Percentiles rank a stretch among this genome's conserved stretches.
These are phyloP conservation scores for Aspergillus tubingensis DNA, from an alignment of 2,329 filamentous ascomycete genomes.

Conservation along the genomic window DNA sequence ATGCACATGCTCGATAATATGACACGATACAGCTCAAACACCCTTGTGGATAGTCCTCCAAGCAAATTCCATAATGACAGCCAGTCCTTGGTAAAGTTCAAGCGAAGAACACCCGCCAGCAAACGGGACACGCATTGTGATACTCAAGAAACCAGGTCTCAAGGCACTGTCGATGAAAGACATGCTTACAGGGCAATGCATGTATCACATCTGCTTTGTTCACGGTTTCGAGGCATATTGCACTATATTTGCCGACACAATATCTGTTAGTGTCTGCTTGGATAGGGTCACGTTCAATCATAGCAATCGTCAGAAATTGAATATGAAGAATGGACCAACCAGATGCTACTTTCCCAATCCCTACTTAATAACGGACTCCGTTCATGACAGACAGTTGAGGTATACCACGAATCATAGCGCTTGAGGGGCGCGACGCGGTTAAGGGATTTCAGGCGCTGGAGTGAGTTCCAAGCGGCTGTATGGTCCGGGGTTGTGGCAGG, in stretches of 20 bases:
- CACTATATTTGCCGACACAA: neutral
- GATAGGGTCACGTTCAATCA: neutral
- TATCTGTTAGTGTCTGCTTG: neutral
- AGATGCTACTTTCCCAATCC: neutral
- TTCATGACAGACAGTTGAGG: neutral
- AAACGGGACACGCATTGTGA: conserved; percentile 1
- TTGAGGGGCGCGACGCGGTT: neutral
- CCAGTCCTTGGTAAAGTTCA: neutral
- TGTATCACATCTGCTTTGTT: neutral
- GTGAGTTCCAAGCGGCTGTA: neutral
- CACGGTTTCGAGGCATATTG: neutral
- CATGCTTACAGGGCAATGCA: neutral
- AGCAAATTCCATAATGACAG: too few relatives aligned
- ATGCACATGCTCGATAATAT: too few relatives aligned
- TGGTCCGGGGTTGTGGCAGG: neutral
- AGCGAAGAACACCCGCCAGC: neutral
- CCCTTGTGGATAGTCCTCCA: too few relatives aligned
- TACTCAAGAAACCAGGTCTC: neutral
- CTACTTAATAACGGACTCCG: neutral
- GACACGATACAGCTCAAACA: too few relatives aligned
- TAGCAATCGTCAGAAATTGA: neutral
- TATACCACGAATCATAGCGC: neutral
- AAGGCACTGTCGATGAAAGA: neutral
- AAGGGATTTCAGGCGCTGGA: neutral
- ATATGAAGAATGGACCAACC: neutral